Evolutionary conservation across 805 yeast species (phyloP), one percentile per base, ranked within the genome.

Genomic region (Debaryomyces hansenii): DNA sequence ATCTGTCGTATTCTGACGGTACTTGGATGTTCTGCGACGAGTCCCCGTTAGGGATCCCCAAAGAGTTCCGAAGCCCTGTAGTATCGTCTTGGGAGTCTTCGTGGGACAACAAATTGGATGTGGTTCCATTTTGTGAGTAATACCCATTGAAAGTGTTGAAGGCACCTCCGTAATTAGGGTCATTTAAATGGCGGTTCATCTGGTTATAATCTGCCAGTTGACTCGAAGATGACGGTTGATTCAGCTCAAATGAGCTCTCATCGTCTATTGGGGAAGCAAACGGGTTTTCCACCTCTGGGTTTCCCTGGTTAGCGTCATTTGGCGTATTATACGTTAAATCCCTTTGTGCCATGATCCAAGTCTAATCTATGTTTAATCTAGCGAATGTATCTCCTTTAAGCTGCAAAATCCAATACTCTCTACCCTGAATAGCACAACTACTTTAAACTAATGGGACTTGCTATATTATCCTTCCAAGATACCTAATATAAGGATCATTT

Each of bases 1-100:
- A 85, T 54, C 90, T 71, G 62, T 84, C 89, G 55, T 70, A 84
- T 45, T 79, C 85, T 1, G 80, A 71, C 3, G 88, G 85, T 24
- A 56, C 66, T n/a, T 58, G 66, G 37, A 69, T 57, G 42, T 54
- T 56, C 46, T 51, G 41, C 44, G 42, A 43, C 32, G 46, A 49
- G 42, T 51, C 34, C 39, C 44, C 33, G 38, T 42, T 31, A 18
- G 56, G 36, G 49, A 16, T 16, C 18, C 18, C 18, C 18, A 16
- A 16, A 16, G 18, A 16, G 18, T 16, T 16, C 18, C 18, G 18
- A 16, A 16, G 4, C 3, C 18, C 18, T 4, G 18, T 16, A 16
- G 3, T 46, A 31, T 45, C 41, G 24, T 45, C 46, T 16, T 54
- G 50, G 15, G 49, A 44, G 42, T 53, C 49, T 34, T 47, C 51